A percentile compares a stretch with the other conserved stretches of the same genome.
These are phyloP conservation scores for Corynascus novoguineensis DNA, from an alignment of 495 filamentous ascomycete species.

Conservation along the genomic window DNA sequence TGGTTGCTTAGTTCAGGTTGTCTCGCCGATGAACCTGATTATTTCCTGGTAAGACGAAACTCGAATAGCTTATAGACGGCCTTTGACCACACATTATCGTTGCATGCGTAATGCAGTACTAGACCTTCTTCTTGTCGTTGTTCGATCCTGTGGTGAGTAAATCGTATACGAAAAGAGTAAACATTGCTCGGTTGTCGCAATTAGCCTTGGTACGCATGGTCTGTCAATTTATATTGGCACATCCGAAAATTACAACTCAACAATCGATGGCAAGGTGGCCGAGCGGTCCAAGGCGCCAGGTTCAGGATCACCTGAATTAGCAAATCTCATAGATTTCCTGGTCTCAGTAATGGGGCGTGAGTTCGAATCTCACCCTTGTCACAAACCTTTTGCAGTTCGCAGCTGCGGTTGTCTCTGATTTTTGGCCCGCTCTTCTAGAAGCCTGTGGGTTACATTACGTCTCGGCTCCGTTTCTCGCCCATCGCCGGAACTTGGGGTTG, in stretches of 20 bases:
- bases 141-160: too few species aligned
- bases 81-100: too few species aligned
- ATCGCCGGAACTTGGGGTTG: neutral
- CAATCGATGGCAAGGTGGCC: constrained; percentile 9
- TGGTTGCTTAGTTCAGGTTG: too few species aligned
- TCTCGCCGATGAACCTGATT: too few species aligned
- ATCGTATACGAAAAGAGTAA: too few species aligned
- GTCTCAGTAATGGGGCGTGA: constrained; percentile 16
- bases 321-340: constrained; percentile 8
- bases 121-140: too few species aligned
- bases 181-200: neutral
- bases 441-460: neutral
- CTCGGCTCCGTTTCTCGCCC: neutral
- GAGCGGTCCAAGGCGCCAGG: constrained; percentile 18
- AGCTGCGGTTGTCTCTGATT: neutral
- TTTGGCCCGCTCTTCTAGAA: constrained; percentile 10
- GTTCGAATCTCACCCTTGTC: constrained; percentile 17
- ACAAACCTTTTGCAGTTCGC: constrained; percentile 6
- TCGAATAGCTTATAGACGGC: too few species aligned
- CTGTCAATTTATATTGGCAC: neutral
- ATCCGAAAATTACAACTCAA: neutral
- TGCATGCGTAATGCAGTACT: too few species aligned
- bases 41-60: too few species aligned
- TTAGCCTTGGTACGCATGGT: neutral
- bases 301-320: constrained; percentile 16